phyloP scores from a whole-genome alignment of 352 stramenopile species.

The Pythium sukuiense region DNA sequence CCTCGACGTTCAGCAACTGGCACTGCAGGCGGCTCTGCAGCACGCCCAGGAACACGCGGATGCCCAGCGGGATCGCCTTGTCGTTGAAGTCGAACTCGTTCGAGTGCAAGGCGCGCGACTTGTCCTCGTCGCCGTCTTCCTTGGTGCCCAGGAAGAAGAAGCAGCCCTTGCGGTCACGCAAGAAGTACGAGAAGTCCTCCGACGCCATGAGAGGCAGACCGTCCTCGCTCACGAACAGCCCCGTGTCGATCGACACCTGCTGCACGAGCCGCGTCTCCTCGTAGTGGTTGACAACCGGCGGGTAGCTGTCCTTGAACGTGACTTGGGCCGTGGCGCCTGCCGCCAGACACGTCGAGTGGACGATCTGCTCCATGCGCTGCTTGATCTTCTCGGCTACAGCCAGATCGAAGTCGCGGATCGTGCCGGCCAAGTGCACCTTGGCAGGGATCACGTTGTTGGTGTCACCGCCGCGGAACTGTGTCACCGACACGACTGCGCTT shows the following conservation, averaged over 20 bases:
- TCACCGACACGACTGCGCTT: slow-evolving; percentile 91
- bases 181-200: slow-evolving; percentile 94
- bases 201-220: slow-evolving; percentile 91
- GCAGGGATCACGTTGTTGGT: slow-evolving; percentile 95
- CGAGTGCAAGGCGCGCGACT: slow-evolving; percentile 70
- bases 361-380: slow-evolving; percentile 81
- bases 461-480: slow-evolving; percentile 89
- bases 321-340: slow-evolving; percentile 73
- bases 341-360: slow-evolving; percentile 78
- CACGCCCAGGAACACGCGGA: slow-evolving; percentile 75
- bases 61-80: slow-evolving; percentile 80
- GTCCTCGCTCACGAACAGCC: slow-evolving; percentile 73
- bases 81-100: slow-evolving; percentile 86
- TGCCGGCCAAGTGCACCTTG: slow-evolving; percentile 83
- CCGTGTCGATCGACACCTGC: slow-evolving; percentile 69
- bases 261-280: slow-evolving; percentile 79
- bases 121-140: slow-evolving; percentile 53
- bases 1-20: slow-evolving; percentile 61
- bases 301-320: slow-evolving; percentile 70
- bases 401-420: slow-evolving; percentile 91
- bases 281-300: slow-evolving; percentile 76
- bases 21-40: slow-evolving; percentile 68
- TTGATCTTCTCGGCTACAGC: slow-evolving; percentile 84
- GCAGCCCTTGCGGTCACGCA: slow-evolving; percentile 80
- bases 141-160: slow-evolving; percentile 87